Base-by-base conservation (phyloP, 495 filamentous ascomycete genomes). In the Podospora australis region DNA sequence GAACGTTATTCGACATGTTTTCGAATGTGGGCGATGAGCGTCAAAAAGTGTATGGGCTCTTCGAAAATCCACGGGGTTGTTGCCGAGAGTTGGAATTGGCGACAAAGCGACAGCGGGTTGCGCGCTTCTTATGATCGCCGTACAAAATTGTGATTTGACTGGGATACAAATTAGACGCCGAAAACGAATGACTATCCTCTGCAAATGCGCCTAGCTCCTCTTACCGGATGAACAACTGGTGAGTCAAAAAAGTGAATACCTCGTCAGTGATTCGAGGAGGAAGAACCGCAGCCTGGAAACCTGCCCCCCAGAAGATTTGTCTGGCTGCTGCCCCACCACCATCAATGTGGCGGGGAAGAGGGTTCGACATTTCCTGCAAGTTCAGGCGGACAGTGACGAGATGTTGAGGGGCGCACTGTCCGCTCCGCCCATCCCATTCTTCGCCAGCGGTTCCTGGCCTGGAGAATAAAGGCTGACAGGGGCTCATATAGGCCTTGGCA, bases 1-100 rank as follows among this genome's bases (percentile, higher is more conserved):
- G 83, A 13, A 62, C 49, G 57, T 62, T 53, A 50, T 86, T 78
- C 43, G 90, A 84, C 90, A 96, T 95, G 54, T 61, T 81, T 66
- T 42, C 17, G 24, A 10, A 49, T 32, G 52, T 29, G n/a, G 20
- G 29, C 35, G 9, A 26, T 32, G 19, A 7, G 26, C n/a, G 28
- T 14, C 7, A 19, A 25, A 22, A 28, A 20, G 3, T 10, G 41
- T 20, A 6, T 36, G 13, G n/a, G 32, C 26, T 38, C 25, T 32
- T 7, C 17, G 32, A 13, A 35, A 4, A 24, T 34, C 21, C 13
- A 39, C 24, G 10, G n/a, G 28, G 7, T 14, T 13, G 34, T n/a
- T 17, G 50, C 28, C 14, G 44, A 44, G 26, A 20, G 13, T 29
- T 21, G 16, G 21, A 39, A 38, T 20, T 14, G 39, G 41, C 32